phyloP scores from a whole-genome alignment of 2,329 filamentous ascomycete genomes.

The Delphinella strobiligena region DNA sequence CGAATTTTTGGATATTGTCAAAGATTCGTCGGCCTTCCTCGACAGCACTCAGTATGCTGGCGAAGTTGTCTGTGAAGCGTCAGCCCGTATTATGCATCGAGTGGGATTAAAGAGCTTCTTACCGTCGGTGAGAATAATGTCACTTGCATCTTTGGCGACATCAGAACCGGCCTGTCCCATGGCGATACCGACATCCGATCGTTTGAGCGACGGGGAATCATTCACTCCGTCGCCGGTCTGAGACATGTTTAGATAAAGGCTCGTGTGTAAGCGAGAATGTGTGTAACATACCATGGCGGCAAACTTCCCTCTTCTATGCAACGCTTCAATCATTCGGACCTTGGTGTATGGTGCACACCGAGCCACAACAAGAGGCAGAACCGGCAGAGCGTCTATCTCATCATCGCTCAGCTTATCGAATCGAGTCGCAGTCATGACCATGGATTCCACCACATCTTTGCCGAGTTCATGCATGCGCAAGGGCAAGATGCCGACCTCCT shows the following conservation, averaged over 20 bases:
- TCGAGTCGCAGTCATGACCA: slow-evolving; percentile 57
- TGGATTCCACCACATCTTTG: slow-evolving; percentile 49
- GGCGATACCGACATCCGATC: slow-evolving; percentile 75
- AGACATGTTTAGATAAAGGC: too few relatives aligned
- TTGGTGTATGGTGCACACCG: slow-evolving; percentile 79
- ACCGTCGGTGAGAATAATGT: slow-evolving; percentile 68
- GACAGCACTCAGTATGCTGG: slow-evolving; percentile 70
- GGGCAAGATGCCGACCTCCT: slow-evolving; percentile 67
- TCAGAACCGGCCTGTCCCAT: slow-evolving; percentile 80
- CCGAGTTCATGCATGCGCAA: slow-evolving; percentile 48
- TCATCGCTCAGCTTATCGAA: slow-evolving; percentile 55
- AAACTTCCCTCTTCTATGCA: slow-evolving; percentile 63
- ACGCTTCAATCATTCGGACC: slow-evolving; percentile 79
- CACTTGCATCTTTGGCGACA: slow-evolving; percentile 69
- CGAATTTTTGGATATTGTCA: slow-evolving; percentile 78
- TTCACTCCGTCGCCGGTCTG: slow-evolving; percentile 85
- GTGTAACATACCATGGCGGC: too few relatives aligned
- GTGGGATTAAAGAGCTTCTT: too few relatives aligned
- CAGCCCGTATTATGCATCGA: too few relatives aligned
- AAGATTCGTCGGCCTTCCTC: slow-evolving; percentile 74
- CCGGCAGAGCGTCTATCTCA: slow-evolving; percentile 61
- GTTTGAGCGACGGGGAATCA: slow-evolving; percentile 69
- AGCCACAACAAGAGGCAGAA: slow-evolving; percentile 70
- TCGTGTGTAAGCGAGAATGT: too few relatives aligned
- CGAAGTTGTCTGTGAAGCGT: slow-evolving; percentile 75